phyloP scores from a whole-genome alignment of 2,329 filamentous ascomycete species.

The Ciborinia camelliae region DNA sequence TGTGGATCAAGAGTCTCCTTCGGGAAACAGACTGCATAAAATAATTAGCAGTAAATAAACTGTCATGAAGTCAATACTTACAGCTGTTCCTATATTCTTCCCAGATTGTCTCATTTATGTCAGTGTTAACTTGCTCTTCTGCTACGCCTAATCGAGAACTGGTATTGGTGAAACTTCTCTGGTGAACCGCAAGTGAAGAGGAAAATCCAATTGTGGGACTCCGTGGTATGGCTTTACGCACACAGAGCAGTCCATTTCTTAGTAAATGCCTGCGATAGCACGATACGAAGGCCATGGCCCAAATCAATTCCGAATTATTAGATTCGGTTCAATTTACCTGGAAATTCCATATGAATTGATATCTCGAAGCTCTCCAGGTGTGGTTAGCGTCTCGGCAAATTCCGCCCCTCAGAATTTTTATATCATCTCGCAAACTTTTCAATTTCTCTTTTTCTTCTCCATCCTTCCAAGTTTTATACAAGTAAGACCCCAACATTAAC shows the following conservation, averaged over 20 bases:
- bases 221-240: background rate
- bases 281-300: constrained; percentile 28
- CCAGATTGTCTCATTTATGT: constrained; percentile 23
- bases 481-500: constrained; percentile 56
- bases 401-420: constrained; percentile 26
- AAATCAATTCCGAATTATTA: constrained; percentile 15
- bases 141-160: background rate
- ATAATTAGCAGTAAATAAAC: constrained; percentile 6
- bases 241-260: background rate
- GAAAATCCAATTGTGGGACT: background rate
- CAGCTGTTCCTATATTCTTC: constrained; percentile 33
- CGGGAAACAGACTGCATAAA: constrained; percentile 22
- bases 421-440: constrained; percentile 38
- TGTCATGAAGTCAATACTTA: constrained; percentile 20
- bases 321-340: too few relatives aligned
- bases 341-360: too few relatives aligned
- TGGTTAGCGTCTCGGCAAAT: constrained; percentile 27
- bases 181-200: background rate
- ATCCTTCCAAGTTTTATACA: constrained; percentile 99
- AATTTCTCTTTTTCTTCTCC: constrained; percentile 54
- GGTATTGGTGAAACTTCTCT: constrained; percentile 23
- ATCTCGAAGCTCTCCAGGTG: constrained; percentile 29
- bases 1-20: constrained; percentile 20
- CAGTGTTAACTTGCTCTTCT: constrained; percentile 14
- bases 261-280: constrained; percentile 18